Conservation (phyloP, 192 early-diverging fungal genomes). For the Podila horticola region DNA sequence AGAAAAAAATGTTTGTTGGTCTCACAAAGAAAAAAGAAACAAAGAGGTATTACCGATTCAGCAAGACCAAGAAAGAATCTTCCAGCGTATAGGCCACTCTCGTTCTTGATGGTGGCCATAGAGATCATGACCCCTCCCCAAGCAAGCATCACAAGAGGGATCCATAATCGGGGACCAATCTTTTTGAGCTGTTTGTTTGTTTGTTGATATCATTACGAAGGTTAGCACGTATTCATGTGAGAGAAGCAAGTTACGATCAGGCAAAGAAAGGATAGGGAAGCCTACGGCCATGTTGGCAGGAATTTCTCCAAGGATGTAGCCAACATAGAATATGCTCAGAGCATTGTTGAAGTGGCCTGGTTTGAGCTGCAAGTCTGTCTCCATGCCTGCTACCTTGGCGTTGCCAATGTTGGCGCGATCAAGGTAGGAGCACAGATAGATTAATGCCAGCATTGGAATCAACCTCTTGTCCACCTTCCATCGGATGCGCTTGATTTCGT, state of each 20-base stretch:
- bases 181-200: constrained; percentile 6
- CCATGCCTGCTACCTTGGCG: constrained; percentile 58
- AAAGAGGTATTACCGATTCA: constrained; percentile 52
- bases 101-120: constrained; percentile 11
- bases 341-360: constrained; percentile 58
- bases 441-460: constrained; percentile 8
- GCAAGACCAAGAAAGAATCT: constrained; percentile 64
- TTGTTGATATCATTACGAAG: not conserved
- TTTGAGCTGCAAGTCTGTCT: constrained; percentile 47
- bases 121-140: constrained; percentile 3
- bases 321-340: constrained; percentile 70
- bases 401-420: constrained; percentile 43
- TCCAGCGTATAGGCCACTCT: constrained; percentile 40
- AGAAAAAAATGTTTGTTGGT: too few species aligned
- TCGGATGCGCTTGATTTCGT: not conserved
- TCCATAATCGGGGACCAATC: constrained; percentile 1
- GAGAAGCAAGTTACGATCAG: too few species aligned
- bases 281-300: constrained; percentile 1
- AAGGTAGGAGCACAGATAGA: constrained; percentile 20
- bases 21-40: not conserved
- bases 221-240: not conserved
- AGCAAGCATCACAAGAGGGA: constrained; percentile 4
- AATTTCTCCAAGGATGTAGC: constrained; percentile 45
- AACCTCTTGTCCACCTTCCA: constrained; percentile 15
- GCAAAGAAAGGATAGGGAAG: too few species aligned